These are phyloP conservation scores for Kodamaea restingae DNA, from an alignment of 805 yeast genomes.

Conservation along the genomic window DNA sequence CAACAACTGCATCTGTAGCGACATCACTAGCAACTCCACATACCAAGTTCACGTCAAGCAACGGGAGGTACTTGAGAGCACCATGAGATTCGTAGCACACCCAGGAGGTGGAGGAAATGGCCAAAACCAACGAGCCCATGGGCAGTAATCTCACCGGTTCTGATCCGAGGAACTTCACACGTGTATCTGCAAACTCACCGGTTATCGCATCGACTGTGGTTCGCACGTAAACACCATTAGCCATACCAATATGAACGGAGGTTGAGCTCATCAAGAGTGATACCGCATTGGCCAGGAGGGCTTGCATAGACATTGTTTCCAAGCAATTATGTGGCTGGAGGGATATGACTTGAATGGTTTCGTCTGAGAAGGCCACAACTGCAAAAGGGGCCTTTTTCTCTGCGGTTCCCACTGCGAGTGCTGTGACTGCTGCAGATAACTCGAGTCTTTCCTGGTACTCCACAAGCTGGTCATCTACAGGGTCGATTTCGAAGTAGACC, in stretches of 20 bases:
- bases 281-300: constrained; percentile 46
- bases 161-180: constrained; percentile 72
- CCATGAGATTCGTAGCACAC: constrained; percentile 30
- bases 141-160: constrained; percentile 43
- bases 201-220: constrained; percentile 52
- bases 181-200: constrained; percentile 59
- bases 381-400: constrained; percentile 46
- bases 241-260: constrained; percentile 70
- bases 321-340: constrained; percentile 56
- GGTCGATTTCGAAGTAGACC: constrained; percentile 77
- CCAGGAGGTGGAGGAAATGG: constrained; percentile 55
- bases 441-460: constrained; percentile 67
- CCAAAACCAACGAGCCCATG: constrained; percentile 29
- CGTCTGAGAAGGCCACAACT: constrained; percentile 70
- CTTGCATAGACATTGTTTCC: constrained; percentile 61
- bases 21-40: constrained; percentile 58
- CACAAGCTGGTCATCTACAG: constrained; percentile 52
- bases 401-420: constrained; percentile 38
- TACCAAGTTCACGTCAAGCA: constrained; percentile 39
- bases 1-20: constrained; percentile 59
- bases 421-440: constrained; percentile 46
- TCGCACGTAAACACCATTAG: constrained; percentile 75
- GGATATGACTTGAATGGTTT: constrained; percentile 64
- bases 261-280: constrained; percentile 21
- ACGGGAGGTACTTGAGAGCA: constrained; percentile 45